Evolutionary conservation across 1,284 basidiomycete genomes (phyloP), one percentile per base, ranked within the genome.

Genomic region (Gomphus bonarii): DNA sequence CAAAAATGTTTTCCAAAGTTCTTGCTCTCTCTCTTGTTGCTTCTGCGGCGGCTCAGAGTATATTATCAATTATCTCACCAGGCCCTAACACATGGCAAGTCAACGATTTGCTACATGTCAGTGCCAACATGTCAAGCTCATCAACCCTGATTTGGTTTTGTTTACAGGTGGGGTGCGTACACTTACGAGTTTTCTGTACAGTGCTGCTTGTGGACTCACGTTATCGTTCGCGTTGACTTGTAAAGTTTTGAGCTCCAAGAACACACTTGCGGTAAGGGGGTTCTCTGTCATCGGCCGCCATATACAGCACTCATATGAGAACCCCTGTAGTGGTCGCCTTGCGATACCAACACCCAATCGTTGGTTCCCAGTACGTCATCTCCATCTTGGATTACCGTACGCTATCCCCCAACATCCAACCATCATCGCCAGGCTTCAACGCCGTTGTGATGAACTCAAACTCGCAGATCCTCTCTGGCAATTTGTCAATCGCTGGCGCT

Each of bases 151-250:
- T 3, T 40, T 25, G 11, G 35, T 22, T 20, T 25, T n/a, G 16
- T 31, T 20, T 28, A 30, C 36, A 58, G 57, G 57, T 58, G 50
- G 50, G 57, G 57, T 58, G 38, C 31, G 57, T 58, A 31, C 35
- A 44, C 16, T 9, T 22, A 14, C 36, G 8, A 31, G 28, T 16
- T 9, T 3, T n/a, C 38, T 30, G 16, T 30, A 14, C 1, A 44
- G 8, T 47, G n/a, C n/a, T 12, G 31, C 31, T 25, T 33, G 6
- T 55, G 43, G 22, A 35, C 28, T 31, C 4, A 20, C 28, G 12
- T 30, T n/a, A n/a, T n/a, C n/a, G n/a, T n/a, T n/a, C n/a, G n/a
- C n/a, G n/a, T n/a, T n/a, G n/a, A n/a, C n/a, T n/a, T 11, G 33
- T 53, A n/a, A 43, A 58, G 57, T 58, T n/a, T 18, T 16, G 20